phyloP scores from a whole-genome alignment of 2,329 filamentous ascomycete genomes.

The Blastomyces emzantsi region DNA sequence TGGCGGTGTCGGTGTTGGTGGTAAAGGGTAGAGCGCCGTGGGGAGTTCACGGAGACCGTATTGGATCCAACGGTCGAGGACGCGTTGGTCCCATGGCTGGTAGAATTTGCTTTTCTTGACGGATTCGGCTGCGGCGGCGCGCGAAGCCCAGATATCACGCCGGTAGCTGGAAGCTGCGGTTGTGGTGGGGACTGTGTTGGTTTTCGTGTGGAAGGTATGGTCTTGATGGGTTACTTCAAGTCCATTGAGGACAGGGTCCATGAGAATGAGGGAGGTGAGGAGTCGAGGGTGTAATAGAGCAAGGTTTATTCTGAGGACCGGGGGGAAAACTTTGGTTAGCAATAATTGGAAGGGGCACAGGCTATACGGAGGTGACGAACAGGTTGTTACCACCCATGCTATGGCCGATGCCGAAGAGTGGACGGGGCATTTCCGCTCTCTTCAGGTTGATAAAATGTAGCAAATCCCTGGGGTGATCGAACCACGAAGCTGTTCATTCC shows the following conservation, averaged over 20 bases:
- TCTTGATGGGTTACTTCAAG: conserved; percentile 34
- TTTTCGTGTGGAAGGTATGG: conserved; percentile 26
- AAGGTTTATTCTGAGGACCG: conserved; percentile 46
- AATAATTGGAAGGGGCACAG: neutral
- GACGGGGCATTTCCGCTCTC: conserved; percentile 67
- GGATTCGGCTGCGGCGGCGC: conserved; percentile 54
- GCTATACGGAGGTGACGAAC: conserved; percentile 20
- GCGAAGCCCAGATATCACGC: conserved; percentile 74
- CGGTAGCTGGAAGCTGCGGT: conserved; percentile 56
- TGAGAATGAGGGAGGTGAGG: conserved; percentile 61
- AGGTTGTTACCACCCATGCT: conserved; percentile 77
- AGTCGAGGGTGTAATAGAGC: conserved; percentile 72
- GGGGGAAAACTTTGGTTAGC: conserved; percentile 7
- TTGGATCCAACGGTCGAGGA: conserved; percentile 62
- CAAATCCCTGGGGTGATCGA: conserved; percentile 76
- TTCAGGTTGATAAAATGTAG: conserved; percentile 79
- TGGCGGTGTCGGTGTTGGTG: conserved; percentile 45
- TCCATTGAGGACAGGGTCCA: conserved; percentile 72
- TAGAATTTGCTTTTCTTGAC: conserved; percentile 70
- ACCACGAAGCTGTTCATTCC: conserved; percentile 60
- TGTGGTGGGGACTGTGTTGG: conserved; percentile 27
- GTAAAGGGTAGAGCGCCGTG: conserved; percentile 40
- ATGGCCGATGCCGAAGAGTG: conserved; percentile 77
- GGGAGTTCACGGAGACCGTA: conserved; percentile 69
- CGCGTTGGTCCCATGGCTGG: conserved; percentile 68